Evolutionary conservation across 805 yeast species (phyloP).

Genomic region (Torulaspora franciscae): DNA sequence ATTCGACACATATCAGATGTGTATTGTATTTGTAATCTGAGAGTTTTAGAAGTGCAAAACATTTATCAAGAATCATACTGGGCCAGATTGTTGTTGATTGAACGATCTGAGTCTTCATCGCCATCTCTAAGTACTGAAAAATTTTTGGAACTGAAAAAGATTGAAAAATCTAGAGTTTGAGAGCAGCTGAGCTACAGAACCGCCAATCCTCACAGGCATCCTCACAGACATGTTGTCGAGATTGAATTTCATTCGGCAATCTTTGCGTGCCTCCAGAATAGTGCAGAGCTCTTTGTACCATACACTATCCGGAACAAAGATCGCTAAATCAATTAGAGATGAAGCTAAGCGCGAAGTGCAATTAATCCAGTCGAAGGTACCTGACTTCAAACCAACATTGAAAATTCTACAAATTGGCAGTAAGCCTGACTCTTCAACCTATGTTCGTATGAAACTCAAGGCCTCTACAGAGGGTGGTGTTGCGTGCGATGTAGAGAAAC

Average conservation of each 20-base stretch:
- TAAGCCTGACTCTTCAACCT: slow-evolving; percentile 75
- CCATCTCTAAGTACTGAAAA: no score
- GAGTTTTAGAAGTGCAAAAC: neutral
- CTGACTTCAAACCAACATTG: slow-evolving; percentile 59
- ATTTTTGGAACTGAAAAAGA: neutral
- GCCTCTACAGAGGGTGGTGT: slow-evolving; percentile 71
- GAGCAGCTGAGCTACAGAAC: neutral
- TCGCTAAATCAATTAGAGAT: slow-evolving; percentile 44
- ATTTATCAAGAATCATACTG: no score
- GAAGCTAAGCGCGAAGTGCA: slow-evolving; percentile 40
- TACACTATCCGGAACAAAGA: slow-evolving; percentile 44
- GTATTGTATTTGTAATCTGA: neutral
- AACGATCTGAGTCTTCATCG: no score
- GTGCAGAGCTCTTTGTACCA: slow-evolving; percentile 20
- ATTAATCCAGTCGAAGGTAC: slow-evolving; percentile 36
- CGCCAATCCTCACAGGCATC: neutral
- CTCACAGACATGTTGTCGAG: slow-evolving; percentile 9
- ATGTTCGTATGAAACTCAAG: slow-evolving; percentile 73
- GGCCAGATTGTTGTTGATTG: no score
- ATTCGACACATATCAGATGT: neutral
- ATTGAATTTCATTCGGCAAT: slow-evolving; percentile 7
- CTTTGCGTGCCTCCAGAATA: slow-evolving; percentile 4
- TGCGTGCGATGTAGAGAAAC: slow-evolving; percentile 52
- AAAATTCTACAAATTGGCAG: slow-evolving; percentile 73
- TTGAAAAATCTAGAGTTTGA: neutral